Evolutionary conservation across 2,329 filamentous ascomycete species (phyloP), one percentile per base, ranked within the genome.

Genomic region (Thielaviopsis ethacetica): DNA sequence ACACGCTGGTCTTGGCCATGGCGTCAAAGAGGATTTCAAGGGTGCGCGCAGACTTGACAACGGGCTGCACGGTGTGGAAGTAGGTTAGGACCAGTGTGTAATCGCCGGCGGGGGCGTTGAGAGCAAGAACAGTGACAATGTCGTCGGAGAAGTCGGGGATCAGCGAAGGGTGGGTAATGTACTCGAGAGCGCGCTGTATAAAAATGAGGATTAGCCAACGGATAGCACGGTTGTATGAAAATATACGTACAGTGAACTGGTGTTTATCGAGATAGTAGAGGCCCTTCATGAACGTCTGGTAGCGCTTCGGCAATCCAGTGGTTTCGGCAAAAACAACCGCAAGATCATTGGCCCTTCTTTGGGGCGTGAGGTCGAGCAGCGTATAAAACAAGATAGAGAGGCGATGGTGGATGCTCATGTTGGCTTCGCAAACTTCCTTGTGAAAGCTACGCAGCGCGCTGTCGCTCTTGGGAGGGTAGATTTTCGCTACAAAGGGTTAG

Each of bases 311-410:
- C 56, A 94, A 76, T 63, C 84, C 82, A 5, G 82, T 82, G 24
- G 72, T 72, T 50, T 72, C 70, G 17, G 83, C 81, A 64, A 91
- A 89, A 1, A 67, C 62, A 21, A 76, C 75, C 1, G 82, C 75
- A 6, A 74, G 66, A 41, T 78, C 75, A 19, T 76, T 70, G 3
- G 76, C 74, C 21, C 75, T 74, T 56, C 78, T 44, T n/a, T 27
- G 73, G 70, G 47, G 74, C 71, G 65, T 85, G 80, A 67, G 80
- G 68, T 94, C 88, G 66, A 88, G 84, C 2, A 94, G 77, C 47
- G 94, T 74, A 69, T 94, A 95, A 75, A 88, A 94, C 63, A 94
- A 76, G 54, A 93, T 78, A 19, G 88, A 88, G 64, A 90, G 82
- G 69, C 91, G 91, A 72, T 91, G 84, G 69, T 91, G 85, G 58